Evolutionary conservation across 2,329 filamentous ascomycete genomes (phyloP), one percentile per base, ranked within the genome.

Genomic region (Botryotinia calthae): DNA sequence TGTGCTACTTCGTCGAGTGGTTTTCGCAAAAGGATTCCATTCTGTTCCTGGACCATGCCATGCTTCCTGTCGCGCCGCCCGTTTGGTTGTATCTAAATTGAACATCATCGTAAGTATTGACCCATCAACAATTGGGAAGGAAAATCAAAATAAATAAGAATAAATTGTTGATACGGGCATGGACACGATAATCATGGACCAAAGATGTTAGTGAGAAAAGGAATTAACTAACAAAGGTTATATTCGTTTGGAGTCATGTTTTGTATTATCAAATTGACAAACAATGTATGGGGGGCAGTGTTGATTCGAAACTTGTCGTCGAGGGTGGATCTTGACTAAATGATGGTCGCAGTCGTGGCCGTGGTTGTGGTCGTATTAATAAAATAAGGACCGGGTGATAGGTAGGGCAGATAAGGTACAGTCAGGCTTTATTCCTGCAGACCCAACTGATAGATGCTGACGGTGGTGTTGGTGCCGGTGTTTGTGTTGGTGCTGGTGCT

Each of bases 1-100:
- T 31, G 69, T 72, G 25, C 31, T 78, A 44, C 72, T 76, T 10
- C 76, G 75, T 44, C 77, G 71, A 4, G 71, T 74, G 16, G 72
- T 77, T 66, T 78, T 79, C 25, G 74, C 72, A 64, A 77, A 81
- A 7, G 79, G 79, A 70, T 80, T 81, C n/a, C 65, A 78, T 54
- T 79, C 77, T 71, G 65, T 67, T 31, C 65, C 65, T 22, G 65
- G 65, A 16, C 77, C 74, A 70, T 78, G 78, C 79, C 79, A 80
- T 44, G 79, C 79, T 67, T 80, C 79, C 68, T 79, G 78, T 59
- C 77, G 76, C 73, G 79, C 79, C 51, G 75, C 73, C 63, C 78
- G 76, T 72, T 78, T 77, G 31, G 79, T 77, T 16, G 70, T 64
- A 66, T 79, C 78, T 79, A 75, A 25, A 61, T 54, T 28, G 46